Evolutionary conservation across 2,329 filamentous ascomycete genomes (phyloP).

Genomic region (Fusarium mexicanum): DNA sequence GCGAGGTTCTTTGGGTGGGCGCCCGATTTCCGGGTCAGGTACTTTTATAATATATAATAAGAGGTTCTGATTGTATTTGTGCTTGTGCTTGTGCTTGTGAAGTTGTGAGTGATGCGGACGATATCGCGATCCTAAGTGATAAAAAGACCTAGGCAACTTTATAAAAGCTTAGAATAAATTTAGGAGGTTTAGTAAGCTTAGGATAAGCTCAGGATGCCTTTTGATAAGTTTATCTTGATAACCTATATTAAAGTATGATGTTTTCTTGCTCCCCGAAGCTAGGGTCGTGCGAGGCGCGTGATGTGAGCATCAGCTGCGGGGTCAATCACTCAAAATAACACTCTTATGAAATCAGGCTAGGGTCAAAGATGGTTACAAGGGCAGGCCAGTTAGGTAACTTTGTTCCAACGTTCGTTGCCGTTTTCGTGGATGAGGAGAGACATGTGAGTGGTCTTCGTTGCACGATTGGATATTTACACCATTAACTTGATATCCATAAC

Average conservation of each 20-base stretch:
- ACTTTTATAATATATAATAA: too few species aligned
- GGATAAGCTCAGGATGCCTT: not conserved
- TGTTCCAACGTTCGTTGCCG: not conserved
- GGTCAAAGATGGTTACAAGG: not conserved
- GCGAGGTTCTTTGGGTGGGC: too few species aligned
- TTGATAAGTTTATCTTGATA: not conserved
- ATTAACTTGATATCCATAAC: not conserved
- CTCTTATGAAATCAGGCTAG: not conserved
- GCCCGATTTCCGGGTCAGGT: too few species aligned
- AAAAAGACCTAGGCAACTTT: not conserved
- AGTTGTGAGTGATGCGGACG: too few species aligned
- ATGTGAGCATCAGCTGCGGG: too few species aligned
- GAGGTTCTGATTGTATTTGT: too few species aligned
- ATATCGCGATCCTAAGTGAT: not conserved
- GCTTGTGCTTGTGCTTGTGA: too few species aligned
- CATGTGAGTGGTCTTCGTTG: not conserved
- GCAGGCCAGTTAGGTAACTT: not conserved
- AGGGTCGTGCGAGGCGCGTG: too few species aligned
- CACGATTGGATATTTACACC: not conserved
- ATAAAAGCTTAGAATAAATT: not conserved
- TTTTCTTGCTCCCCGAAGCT: too few species aligned
- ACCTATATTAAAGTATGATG: too few species aligned
- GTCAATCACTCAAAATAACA: too few species aligned
- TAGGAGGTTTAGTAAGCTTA: not conserved
- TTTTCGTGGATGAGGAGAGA: not conserved